Evolutionary conservation across 371 early-diverging fungal genomes (phyloP).

Genomic region (Zancudomyces culisetae): DNA sequence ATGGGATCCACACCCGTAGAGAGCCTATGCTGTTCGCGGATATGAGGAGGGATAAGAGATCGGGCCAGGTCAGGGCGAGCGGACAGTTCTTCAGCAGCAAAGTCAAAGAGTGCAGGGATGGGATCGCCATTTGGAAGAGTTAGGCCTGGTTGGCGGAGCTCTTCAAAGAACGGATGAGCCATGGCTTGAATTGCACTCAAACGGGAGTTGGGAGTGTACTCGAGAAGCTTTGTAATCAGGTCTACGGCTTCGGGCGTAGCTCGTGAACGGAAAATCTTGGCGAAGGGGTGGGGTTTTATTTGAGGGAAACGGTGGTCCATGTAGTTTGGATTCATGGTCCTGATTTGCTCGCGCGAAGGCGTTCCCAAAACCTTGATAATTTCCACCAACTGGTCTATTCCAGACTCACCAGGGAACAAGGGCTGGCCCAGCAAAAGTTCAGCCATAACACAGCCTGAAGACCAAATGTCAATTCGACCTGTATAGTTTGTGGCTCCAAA

Average conservation of each 20-base stretch:
- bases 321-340: slow-evolving; percentile 87
- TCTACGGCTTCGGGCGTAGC: slow-evolving; percentile 75
- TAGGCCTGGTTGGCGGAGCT: slow-evolving; percentile 69
- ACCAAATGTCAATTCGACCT: slow-evolving; percentile 93
- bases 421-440: slow-evolving; percentile 93
- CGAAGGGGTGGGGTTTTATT: slow-evolving; percentile 82
- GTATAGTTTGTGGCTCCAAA: slow-evolving; percentile 94
- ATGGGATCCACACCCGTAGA: slow-evolving; percentile 34
- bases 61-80: slow-evolving; percentile 53
- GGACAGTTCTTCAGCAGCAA: slow-evolving; percentile 54
- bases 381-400: slow-evolving; percentile 98
- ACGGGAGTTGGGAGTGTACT: slow-evolving; percentile 84
- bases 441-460: slow-evolving; percentile 98
- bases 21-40: not conserved
- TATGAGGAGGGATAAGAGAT: slow-evolving; percentile 47
- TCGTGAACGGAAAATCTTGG: slow-evolving; percentile 55
- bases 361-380: slow-evolving; percentile 99
- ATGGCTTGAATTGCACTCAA: slow-evolving; percentile 87
- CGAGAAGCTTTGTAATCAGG: slow-evolving; percentile 67
- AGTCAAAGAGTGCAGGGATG: slow-evolving; percentile 80
- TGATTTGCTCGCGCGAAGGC: slow-evolving; percentile 87
- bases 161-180: slow-evolving; percentile 92
- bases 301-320: slow-evolving; percentile 96
- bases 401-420: slow-evolving; percentile 96
- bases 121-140: slow-evolving; percentile 54